Conservation (phyloP, 768 basidiomycete genomes). For the Trametes cinnabarina region DNA sequence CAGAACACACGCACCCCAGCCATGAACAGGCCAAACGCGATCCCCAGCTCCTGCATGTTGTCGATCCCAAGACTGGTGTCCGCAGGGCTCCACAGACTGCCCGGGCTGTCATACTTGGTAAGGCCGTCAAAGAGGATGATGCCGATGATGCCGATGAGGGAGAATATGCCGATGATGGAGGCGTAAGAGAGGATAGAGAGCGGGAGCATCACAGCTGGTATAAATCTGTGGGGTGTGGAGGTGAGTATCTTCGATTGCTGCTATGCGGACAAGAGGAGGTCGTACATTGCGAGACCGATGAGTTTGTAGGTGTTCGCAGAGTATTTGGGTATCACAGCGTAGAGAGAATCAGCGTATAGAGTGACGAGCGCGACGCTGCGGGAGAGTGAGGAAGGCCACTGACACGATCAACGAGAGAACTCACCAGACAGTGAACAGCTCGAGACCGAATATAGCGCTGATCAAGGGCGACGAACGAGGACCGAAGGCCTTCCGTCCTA, state of each 20-base stretch:
- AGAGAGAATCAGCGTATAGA: slow-evolving; percentile 82
- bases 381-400: not conserved
- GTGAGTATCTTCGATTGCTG: too few species aligned
- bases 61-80: slow-evolving; percentile 59
- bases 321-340: slow-evolving; percentile 65
- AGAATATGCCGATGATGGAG: slow-evolving; percentile 81
- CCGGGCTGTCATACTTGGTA: slow-evolving; percentile 66
- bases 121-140: slow-evolving; percentile 85
- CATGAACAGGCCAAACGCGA: slow-evolving; percentile 90
- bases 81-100: slow-evolving; percentile 76
- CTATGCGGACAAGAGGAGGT: not conserved
- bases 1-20: slow-evolving; percentile 57
- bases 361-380: slow-evolving; percentile 82
- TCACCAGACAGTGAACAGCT: slow-evolving; percentile 80
- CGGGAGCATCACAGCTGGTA: slow-evolving; percentile 84
- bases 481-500: slow-evolving; percentile 88
- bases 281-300: slow-evolving; percentile 68
- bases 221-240: slow-evolving; percentile 46
- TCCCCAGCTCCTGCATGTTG: slow-evolving; percentile 57
- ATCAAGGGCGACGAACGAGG: slow-evolving; percentile 62
- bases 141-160: slow-evolving; percentile 68
- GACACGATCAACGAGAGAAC: slow-evolving; percentile 14
- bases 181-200: slow-evolving; percentile 84
- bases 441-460: slow-evolving; percentile 77
- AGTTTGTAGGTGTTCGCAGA: slow-evolving; percentile 74